phyloP scores from a whole-genome alignment of 2,329 filamentous ascomycete species.

The Akanthomyces dipterigenus region DNA sequence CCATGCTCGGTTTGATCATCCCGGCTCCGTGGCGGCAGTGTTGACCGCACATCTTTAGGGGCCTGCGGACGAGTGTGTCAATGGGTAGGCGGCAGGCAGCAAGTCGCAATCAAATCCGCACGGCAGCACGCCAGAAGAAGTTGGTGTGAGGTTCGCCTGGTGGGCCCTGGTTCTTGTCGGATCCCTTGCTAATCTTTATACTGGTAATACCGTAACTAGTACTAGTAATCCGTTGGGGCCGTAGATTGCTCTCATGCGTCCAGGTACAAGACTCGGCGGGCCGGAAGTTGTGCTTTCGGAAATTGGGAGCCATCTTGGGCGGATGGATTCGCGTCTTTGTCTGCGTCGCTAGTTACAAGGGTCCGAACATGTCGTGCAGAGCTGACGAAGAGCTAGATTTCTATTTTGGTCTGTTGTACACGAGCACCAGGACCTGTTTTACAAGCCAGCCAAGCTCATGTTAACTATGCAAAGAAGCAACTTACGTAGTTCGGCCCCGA shows the following conservation, averaged over 20 bases:
- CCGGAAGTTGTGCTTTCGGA: not conserved
- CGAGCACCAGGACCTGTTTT: not conserved
- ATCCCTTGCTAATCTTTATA: not conserved
- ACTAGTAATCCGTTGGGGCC: not conserved
- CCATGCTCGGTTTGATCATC: conserved; percentile 7
- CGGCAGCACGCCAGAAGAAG: not conserved
- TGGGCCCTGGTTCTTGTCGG: not conserved
- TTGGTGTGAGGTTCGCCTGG: not conserved
- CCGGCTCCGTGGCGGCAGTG: not conserved
- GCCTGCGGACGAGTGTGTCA: not conserved
- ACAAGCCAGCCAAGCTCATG: not conserved
- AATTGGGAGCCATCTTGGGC: not conserved
- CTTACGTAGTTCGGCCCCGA: not conserved
- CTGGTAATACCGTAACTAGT: too few species aligned
- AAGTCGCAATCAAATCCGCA: not conserved
- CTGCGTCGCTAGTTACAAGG: not conserved
- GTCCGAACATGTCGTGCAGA: not conserved
- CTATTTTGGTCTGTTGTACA: not conserved
- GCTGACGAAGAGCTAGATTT: not conserved
- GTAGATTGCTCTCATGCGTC: not conserved
- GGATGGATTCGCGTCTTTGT: not conserved
- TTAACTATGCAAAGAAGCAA: not conserved
- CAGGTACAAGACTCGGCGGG: not conserved
- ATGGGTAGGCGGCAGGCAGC: too few species aligned
- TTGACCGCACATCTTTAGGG: not conserved